Conservation (phyloP, 1,284 basidiomycete species). For the Salmacisia buchloeana region DNA sequence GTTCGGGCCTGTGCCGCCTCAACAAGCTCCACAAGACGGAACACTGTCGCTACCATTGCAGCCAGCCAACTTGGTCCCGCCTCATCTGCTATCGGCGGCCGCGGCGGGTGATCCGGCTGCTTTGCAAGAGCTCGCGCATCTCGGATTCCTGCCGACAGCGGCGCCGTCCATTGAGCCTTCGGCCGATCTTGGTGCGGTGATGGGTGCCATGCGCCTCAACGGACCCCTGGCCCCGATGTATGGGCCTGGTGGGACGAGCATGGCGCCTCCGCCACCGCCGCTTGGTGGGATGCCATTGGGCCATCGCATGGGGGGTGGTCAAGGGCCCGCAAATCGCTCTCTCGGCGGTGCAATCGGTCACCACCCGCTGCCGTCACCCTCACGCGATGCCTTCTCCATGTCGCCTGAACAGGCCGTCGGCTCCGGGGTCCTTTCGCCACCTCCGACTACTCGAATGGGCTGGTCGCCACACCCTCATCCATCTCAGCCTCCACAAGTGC, state of each 20-base stretch:
- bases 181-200: not conserved
- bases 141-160: not conserved
- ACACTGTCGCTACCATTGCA: not conserved
- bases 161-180: not conserved
- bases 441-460: not conserved
- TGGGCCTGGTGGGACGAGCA: not conserved
- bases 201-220: constrained; percentile 6
- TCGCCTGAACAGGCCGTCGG: constrained; percentile 3
- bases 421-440: not conserved
- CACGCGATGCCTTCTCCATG: not conserved
- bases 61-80: not conserved
- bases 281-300: not conserved
- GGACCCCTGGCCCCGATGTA: not conserved
- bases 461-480: not conserved
- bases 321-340: not conserved
- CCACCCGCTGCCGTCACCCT: not conserved
- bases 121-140: not conserved
- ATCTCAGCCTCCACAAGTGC: not conserved
- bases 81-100: not conserved
- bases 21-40: not conserved
- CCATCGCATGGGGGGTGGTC: not conserved
- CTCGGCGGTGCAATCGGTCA: not conserved
- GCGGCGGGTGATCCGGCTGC: not conserved
- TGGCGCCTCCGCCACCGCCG: not conserved
- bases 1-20: not conserved